Percentiles rank a stretch among this genome's conserved stretches.
Conservation (phyloP, 164 flowering plant genomes). For the Piper longum region DNA sequence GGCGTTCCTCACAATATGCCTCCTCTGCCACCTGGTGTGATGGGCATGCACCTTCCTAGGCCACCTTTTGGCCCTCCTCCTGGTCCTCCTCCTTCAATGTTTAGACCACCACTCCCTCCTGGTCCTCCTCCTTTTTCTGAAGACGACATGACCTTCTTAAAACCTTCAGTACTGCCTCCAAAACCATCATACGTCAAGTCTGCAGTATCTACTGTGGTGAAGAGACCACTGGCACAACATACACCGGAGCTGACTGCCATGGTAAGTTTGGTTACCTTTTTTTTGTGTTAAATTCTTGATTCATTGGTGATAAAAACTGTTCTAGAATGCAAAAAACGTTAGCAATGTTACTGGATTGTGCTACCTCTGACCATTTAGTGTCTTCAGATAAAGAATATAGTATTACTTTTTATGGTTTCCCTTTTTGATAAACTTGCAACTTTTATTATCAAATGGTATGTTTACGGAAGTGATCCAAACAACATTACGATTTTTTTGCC, state of each 20-base stretch:
- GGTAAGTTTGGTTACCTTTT: conserved; percentile 35
- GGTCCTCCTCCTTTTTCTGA: conserved; percentile 53
- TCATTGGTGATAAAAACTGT: no score
- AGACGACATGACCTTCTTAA: conserved; percentile 24
- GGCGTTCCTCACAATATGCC: conserved; percentile 44
- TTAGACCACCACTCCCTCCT: conserved; percentile 81
- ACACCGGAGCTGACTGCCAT: conserved; percentile 97
- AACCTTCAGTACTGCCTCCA: conserved; percentile 30
- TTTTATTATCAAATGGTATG: no score
- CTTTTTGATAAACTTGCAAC: no score
- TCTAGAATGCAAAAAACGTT: no score
- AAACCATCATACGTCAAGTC: conserved; percentile 94
- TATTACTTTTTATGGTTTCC: no score
- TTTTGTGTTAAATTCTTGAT: neutral
- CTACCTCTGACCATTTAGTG: no score
- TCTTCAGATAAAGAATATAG: no score
- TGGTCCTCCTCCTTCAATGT: conserved; percentile 60
- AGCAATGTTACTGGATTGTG: no score
- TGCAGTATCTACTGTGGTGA: conserved; percentile 95
- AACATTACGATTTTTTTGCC: no score
- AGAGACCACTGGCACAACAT: conserved; percentile 97
- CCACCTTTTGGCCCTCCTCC: conserved; percentile 75
- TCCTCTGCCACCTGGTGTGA: conserved; percentile 42
- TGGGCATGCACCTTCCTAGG: conserved; percentile 45
- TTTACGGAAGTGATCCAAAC: no score